Evolutionary conservation across 2,329 filamentous ascomycete species (phyloP).

Genomic region (Fusarium humuli): DNA sequence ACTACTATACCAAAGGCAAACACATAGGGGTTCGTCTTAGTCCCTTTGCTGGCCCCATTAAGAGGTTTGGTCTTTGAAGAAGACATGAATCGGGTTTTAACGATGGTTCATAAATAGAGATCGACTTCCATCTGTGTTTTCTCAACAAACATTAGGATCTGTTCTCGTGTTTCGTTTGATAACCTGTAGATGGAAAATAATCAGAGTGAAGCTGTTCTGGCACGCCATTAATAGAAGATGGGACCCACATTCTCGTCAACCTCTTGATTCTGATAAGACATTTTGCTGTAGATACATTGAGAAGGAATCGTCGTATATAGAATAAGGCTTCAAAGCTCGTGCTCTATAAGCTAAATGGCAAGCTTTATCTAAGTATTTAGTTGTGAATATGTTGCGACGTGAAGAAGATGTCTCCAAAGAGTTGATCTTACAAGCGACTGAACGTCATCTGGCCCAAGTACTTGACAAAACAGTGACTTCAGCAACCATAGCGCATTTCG

Average conservation of each 20-base stretch:
- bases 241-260: conserved; percentile 12
- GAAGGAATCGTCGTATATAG: no score
- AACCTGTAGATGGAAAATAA: not conserved
- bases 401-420: not conserved
- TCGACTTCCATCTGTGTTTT: no score
- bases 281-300: not conserved
- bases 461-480: not conserved
- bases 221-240: conserved; percentile 6
- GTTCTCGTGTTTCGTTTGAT: not conserved
- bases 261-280: not conserved
- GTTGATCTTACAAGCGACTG: not conserved
- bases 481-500: not conserved
- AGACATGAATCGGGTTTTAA: not conserved
- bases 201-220: not conserved
- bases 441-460: not conserved
- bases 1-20: conserved; percentile 27
- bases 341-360: no score
- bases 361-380: not conserved
- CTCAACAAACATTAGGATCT: not conserved
- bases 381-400: not conserved
- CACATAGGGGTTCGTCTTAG: conserved; percentile 24
- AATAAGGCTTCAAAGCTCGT: no score
- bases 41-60: not conserved
- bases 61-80: not conserved
- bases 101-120: not conserved